phyloP scores from a whole-genome alignment of 148 eudicot species.

The Spergularia bocconei region DNA sequence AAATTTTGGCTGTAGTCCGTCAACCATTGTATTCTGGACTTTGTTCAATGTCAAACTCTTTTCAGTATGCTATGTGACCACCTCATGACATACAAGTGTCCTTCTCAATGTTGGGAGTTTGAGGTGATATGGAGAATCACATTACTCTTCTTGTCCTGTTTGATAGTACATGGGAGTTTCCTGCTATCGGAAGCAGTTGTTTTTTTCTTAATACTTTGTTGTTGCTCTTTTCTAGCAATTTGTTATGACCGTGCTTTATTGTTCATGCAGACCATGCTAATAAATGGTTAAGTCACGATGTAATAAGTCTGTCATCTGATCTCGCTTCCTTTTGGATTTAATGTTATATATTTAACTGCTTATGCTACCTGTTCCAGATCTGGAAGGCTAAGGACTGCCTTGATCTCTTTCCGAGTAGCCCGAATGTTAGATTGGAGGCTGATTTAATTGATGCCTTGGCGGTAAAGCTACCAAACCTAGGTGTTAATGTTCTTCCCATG shows the following conservation, averaged over 20 bases:
- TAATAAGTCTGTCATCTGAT: background rate
- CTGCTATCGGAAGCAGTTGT: background rate
- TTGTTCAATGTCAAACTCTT: too few relatives aligned
- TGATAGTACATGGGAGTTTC: background rate
- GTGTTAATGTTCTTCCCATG: constrained; percentile 81
- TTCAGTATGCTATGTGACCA: background rate
- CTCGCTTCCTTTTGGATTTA: constrained; percentile 2
- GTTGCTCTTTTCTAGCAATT: background rate
- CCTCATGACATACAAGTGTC: background rate
- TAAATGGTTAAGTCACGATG: constrained; percentile 10
- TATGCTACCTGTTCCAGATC: constrained; percentile 47
- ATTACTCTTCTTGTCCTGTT: background rate
- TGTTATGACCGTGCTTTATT: background rate
- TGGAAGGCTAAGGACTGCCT: constrained; percentile 99
- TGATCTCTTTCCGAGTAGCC: constrained; percentile 73
- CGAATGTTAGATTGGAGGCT: constrained; percentile 76
- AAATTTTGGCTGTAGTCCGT: background rate
- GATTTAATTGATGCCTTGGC: constrained; percentile 85
- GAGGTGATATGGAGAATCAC: background rate
- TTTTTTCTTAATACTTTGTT: too few relatives aligned
- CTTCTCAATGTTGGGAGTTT: background rate
- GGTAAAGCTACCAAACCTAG: constrained; percentile 85
- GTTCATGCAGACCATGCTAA: background rate
- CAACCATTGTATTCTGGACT: too few relatives aligned
- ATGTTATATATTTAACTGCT: background rate